Evolutionary conservation across 257 asterid genomes (phyloP).

Genomic region (Hygrophila difformis): DNA sequence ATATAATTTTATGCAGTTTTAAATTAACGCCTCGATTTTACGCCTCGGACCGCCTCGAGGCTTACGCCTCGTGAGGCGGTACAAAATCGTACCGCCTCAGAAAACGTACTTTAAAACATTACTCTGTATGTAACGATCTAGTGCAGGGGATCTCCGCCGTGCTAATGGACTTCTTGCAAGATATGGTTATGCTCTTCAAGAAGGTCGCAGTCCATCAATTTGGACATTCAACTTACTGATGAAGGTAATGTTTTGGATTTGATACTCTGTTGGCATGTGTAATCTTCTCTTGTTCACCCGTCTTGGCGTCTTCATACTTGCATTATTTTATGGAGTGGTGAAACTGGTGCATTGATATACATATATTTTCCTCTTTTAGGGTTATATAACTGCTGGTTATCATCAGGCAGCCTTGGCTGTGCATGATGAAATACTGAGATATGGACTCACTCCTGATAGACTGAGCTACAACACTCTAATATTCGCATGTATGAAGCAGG

Average conservation of each 20-base stretch:
- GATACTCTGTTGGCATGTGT: constrained; percentile 4
- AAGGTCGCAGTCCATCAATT: constrained; percentile 44
- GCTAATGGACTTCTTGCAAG: constrained; percentile 78
- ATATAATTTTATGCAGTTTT: too few species aligned
- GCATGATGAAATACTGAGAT: constrained; percentile 47
- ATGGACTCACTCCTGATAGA: constrained; percentile 47
- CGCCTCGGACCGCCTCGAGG: too few species aligned
- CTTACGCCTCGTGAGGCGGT: too few species aligned
- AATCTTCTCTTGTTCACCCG: background rate
- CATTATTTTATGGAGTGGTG: background rate
- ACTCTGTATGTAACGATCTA: constrained; percentile 32
- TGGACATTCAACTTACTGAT: constrained; percentile 49
- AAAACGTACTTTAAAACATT: too few species aligned
- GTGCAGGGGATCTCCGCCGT: constrained; percentile 85
- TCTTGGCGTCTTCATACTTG: background rate
- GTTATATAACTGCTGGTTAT: constrained; percentile 45
- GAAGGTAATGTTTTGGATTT: constrained; percentile 38
- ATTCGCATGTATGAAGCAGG: constrained; percentile 50
- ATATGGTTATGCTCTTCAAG: constrained; percentile 44
- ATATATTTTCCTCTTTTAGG: constrained; percentile 32
- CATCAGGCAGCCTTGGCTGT: constrained; percentile 47
- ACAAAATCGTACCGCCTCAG: too few species aligned
- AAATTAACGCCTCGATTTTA: too few species aligned
- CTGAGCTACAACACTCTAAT: constrained; percentile 59
- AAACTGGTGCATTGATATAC: too few species aligned